These are phyloP conservation scores for Dendrobium officinale DNA, from an alignment of 106 monocot genomes.

Conservation along the genomic window DNA sequence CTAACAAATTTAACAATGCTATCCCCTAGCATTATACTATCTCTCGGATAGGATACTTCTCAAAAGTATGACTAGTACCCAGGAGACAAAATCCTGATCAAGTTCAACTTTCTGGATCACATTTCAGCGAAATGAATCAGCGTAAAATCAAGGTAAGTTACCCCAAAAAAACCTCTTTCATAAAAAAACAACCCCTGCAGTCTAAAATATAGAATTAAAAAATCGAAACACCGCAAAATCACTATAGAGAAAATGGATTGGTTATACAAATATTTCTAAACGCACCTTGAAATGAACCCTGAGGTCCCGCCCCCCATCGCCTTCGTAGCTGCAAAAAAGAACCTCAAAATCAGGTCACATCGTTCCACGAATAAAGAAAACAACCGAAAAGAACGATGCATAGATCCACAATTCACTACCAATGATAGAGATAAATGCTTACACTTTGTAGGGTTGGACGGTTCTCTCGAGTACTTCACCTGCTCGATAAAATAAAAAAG, in stretches of 20 bases:
- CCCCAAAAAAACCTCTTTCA: background rate
- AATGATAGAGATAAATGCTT: slow-evolving; percentile 10
- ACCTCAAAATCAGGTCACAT: background rate
- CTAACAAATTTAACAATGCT: background rate
- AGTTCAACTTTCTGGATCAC: background rate
- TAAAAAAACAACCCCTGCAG: background rate
- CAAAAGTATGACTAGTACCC: background rate
- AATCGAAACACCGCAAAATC: background rate
- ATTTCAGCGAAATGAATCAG: background rate
- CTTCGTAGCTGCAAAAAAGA: slow-evolving; percentile 24
- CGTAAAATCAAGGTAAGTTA: background rate
- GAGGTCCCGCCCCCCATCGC: slow-evolving; percentile 33
- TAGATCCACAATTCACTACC: background rate
- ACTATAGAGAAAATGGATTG: background rate
- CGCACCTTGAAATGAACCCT: slow-evolving; percentile 44
- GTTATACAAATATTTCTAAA: background rate
- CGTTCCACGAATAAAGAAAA: background rate
- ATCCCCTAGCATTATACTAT: background rate
- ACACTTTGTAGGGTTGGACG: slow-evolving; percentile 75
- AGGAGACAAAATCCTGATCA: background rate
- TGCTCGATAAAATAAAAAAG: background rate
- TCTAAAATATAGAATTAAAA: background rate
- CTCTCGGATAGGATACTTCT: background rate
- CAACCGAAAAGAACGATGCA: background rate
- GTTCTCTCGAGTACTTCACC: slow-evolving; percentile 85